A percentile compares a stretch with the other conserved stretches of the same genome.
Evolutionary conservation across 164 flowering plant species (phyloP).

Genomic region (Litsea cubeba): DNA sequence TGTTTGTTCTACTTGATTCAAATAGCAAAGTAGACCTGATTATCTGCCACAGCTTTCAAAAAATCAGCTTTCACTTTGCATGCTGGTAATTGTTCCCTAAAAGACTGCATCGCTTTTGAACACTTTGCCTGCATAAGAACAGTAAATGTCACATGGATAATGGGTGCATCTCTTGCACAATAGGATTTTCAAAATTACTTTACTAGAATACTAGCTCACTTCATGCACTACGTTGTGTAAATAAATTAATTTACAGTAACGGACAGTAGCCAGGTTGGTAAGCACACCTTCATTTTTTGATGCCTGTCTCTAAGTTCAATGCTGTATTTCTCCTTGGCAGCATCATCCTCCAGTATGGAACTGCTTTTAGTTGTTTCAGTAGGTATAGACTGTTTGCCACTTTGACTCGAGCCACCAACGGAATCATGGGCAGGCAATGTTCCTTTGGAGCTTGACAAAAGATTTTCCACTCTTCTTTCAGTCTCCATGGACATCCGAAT

Average conservation of each 20-base stretch:
- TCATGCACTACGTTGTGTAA: neutral
- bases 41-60: conserved; percentile 67
- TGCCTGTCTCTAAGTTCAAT: conserved; percentile 63
- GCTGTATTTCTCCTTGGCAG: conserved; percentile 46
- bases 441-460: conserved; percentile 47
- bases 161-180: neutral
- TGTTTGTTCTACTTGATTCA: neutral
- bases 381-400: conserved; percentile 19
- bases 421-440: conserved; percentile 24
- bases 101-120: conserved; percentile 54
- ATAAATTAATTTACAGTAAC: neutral
- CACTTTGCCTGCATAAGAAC: conserved; percentile 40
- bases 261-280: neutral
- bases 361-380: conserved; percentile 18
- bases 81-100: conserved; percentile 87
- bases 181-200: neutral
- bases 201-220: neutral
- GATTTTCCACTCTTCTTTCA: conserved; percentile 65
- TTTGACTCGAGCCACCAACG: conserved; percentile 33
- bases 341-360: conserved; percentile 20
- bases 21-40: conserved; percentile 51
- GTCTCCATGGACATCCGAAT: conserved; percentile 78
- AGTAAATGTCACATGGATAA: neutral
- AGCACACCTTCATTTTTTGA: conserved; percentile 51
- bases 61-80: conserved; percentile 69